Percentiles rank a stretch among this genome's conserved stretches.
Evolutionary conservation across 345 rosid species (phyloP).

Genomic region (Bruguiera sexangula): DNA sequence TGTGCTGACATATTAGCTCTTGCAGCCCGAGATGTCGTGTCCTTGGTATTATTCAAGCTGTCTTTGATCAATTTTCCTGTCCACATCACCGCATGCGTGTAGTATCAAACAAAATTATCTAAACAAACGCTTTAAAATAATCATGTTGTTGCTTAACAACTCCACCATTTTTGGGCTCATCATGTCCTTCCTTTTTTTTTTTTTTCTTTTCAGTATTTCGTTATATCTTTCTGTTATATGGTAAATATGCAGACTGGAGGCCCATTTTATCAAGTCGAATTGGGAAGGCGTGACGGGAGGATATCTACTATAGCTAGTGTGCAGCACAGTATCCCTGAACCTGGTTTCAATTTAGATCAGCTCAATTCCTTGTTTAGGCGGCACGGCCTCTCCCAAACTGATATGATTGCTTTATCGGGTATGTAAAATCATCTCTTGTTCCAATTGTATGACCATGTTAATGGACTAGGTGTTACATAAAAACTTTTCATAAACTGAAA

Average conservation of each 20-base stretch:
- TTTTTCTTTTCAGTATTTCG: too few relatives aligned
- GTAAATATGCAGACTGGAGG: constrained; percentile 63
- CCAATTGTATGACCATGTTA: too few relatives aligned
- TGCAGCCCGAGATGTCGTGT: constrained; percentile 76
- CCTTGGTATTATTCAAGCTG: constrained; percentile 36
- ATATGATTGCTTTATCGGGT: constrained; percentile 91
- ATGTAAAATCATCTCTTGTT: constrained; percentile 1
- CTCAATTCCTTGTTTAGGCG: constrained; percentile 59
- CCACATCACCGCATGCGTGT: not conserved
- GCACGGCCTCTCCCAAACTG: constrained; percentile 65
- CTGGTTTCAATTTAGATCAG: constrained; percentile 54
- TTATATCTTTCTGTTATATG: not conserved
- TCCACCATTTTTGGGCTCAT: not conserved
- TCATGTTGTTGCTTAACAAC: not conserved
- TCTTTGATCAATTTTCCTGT: not conserved
- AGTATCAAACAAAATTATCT: not conserved
- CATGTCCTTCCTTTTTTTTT: too few relatives aligned
- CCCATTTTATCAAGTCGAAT: constrained; percentile 66
- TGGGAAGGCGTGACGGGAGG: constrained; percentile 78
- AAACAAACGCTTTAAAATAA: not conserved
- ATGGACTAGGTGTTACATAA: too few relatives aligned
- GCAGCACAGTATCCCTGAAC: constrained; percentile 53
- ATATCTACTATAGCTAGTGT: constrained; percentile 66
- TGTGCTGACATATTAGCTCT: constrained; percentile 92
- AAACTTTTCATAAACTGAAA: not conserved